These are phyloP conservation scores for Gastrolobium bilobum DNA, from an alignment of 306 rosid species.

Conservation along the genomic window DNA sequence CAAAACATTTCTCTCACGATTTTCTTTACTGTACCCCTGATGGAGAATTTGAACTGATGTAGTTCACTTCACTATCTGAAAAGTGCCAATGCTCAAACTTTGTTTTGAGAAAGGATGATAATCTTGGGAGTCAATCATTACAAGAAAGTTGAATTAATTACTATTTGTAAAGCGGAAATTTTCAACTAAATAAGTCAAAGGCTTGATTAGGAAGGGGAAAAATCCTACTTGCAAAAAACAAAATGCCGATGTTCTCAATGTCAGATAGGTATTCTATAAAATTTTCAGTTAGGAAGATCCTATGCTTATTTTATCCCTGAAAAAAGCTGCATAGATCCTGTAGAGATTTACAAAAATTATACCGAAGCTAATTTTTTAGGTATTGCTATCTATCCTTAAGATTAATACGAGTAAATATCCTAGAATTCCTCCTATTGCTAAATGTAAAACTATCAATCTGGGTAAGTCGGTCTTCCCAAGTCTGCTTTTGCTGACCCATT, in stretches of 20 bases:
- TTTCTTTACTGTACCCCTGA: constrained; percentile 6
- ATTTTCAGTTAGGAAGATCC: constrained; percentile 28
- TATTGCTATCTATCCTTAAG: neutral
- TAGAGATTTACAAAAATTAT: constrained; percentile 6
- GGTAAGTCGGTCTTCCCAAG: constrained; percentile 10
- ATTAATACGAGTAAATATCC: constrained; percentile 6
- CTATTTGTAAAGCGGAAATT: constrained; percentile 24
- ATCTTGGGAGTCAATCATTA: constrained; percentile 15
- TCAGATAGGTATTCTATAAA: constrained; percentile 16
- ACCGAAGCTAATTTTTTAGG: neutral
- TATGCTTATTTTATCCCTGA: neutral
- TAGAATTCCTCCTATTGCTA: neutral
- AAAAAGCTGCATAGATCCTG: constrained; percentile 10
- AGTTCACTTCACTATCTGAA: constrained; percentile 41
- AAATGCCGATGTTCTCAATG: constrained; percentile 19
- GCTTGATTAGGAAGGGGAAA: constrained; percentile 25
- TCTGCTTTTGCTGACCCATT: constrained; percentile 21
- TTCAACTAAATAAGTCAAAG: neutral
- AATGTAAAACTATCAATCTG: constrained; percentile 11
- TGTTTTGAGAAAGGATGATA: constrained; percentile 2
- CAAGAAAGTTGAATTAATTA: constrained; percentile 29
- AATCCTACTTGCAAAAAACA: neutral
- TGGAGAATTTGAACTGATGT: constrained; percentile 32
- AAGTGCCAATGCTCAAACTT: constrained; percentile 19
- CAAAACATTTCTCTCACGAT: constrained; percentile 12